Base-by-base conservation (phyloP, 2,329 filamentous ascomycete genomes). In the Didymella arachidicola region DNA sequence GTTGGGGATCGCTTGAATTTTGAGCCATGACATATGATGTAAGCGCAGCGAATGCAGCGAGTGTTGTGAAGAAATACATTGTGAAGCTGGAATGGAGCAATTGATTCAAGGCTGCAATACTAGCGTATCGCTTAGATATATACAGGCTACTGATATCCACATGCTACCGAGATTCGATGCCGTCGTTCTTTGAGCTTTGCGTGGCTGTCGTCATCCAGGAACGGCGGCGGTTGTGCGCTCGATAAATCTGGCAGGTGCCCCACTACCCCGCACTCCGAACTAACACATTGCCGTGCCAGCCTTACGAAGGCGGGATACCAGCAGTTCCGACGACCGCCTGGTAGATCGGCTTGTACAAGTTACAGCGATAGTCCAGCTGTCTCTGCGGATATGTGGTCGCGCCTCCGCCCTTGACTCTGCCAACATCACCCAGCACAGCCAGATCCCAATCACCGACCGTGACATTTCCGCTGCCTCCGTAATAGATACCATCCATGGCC, bases 361-460 rank as follows among this genome's bases (percentile, higher is more conserved):
- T 57, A 53, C 66, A 69, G 30, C 59, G 61, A 25, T 27, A 44
- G 43, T 69, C 64, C 32, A 69, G 22, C 19, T 53, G 45, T 2
- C 51, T 55, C 42, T 69, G 66, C 12, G 64, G 59, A 39, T 63
- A 27, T 6, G 67, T 57, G 26, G 63, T 67, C 4, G 66, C 64
- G 14, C 64, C 66, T 39, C 57, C 60, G 22, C 61, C 61, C 18
- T 45, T 55, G 14, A 64, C 64, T n/a, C 49, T 41, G 8, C 61
- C 66, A 3, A 68, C 54, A 39, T 68, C 63, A 11, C 66, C 66
- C 16, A 68, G 22, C 14, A 67, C 61, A 38, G 59, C 66, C 26
- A 68, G 18, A 34, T 53, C 62, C 63, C 64, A 67, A n/a, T 59
- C 57, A 3, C 64, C 64, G 7, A 25, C 34, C 7, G 60, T 54